Evolutionary conservation across 371 early-diverging fungal genomes (phyloP).

Genomic region (Thermomucor indicae-seudaticae): DNA sequence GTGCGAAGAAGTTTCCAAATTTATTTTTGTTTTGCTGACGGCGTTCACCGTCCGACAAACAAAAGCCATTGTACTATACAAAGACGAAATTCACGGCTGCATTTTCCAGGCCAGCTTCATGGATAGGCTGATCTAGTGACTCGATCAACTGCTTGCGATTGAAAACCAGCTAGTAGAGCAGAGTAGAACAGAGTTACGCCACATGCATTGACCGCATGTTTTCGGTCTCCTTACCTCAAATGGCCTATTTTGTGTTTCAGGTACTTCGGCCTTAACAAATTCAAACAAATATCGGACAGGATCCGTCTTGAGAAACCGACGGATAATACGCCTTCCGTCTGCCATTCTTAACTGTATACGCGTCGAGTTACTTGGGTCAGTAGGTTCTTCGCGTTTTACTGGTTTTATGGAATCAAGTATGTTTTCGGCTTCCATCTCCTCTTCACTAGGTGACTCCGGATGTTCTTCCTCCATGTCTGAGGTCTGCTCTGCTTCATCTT

Average conservation of each 20-base stretch:
- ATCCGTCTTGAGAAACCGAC: constrained; percentile 62
- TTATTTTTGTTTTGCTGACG: neutral
- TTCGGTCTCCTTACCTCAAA: constrained; percentile 61
- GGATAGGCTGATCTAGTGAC: constrained; percentile 55
- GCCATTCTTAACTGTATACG: constrained; percentile 69
- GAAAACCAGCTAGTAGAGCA: constrained; percentile 47
- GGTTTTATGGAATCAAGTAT: constrained; percentile 46
- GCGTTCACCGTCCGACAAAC: neutral
- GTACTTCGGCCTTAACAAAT: constrained; percentile 60
- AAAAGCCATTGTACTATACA: constrained; percentile 19
- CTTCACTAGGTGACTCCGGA: constrained; percentile 2
- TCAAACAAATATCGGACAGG: constrained; percentile 66
- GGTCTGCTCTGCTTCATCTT: constrained; percentile 19
- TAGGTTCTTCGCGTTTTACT: constrained; percentile 46
- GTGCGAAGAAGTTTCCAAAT: neutral
- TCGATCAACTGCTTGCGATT: constrained; percentile 61
- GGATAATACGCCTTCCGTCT: constrained; percentile 63
- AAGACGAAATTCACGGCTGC: constrained; percentile 51
- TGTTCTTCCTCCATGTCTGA: neutral
- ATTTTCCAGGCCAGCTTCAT: constrained; percentile 63
- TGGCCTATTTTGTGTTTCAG: constrained; percentile 53
- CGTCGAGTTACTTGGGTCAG: constrained; percentile 51
- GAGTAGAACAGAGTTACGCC: neutral
- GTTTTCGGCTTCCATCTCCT: constrained; percentile 16
- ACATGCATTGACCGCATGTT: neutral